A percentile compares a stretch with the other conserved stretches of the same genome.
Evolutionary conservation across 1,139 yeast genomes (phyloP).

Genomic region (Komagataea norvegica): DNA sequence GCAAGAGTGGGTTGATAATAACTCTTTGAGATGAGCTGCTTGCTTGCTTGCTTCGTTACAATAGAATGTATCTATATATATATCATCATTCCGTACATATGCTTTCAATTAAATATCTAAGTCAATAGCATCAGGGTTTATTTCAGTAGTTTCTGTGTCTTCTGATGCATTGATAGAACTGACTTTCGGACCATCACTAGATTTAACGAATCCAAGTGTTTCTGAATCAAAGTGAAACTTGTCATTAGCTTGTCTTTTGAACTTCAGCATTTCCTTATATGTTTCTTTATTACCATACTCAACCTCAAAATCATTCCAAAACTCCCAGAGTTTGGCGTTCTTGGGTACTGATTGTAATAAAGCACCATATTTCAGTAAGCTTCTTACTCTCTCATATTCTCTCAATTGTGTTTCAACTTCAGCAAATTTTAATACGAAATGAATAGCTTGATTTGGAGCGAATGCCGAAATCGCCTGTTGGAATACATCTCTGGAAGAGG

Average conservation of each 20-base stretch:
- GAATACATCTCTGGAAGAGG: slow-evolving; percentile 37
- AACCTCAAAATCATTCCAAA: slow-evolving; percentile 74
- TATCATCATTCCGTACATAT: not conserved
- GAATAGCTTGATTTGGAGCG: slow-evolving; percentile 33
- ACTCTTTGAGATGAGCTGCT: slow-evolving; percentile 25
- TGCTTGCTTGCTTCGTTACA: not conserved
- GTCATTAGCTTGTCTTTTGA: slow-evolving; percentile 50
- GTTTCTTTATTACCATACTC: slow-evolving; percentile 64
- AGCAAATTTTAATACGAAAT: slow-evolving; percentile 37
- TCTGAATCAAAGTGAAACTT: slow-evolving; percentile 37
- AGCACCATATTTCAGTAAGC: slow-evolving; percentile 46
- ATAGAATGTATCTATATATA: not conserved
- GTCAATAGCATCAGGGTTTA: slow-evolving; percentile 67
- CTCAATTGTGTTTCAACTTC: slow-evolving; percentile 44
- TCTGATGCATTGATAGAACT: slow-evolving; percentile 21
- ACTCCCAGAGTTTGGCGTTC: slow-evolving; percentile 44
- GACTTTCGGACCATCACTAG: slow-evolving; percentile 32
- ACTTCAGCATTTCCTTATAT: slow-evolving; percentile 69
- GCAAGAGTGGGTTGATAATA: slow-evolving; percentile 74
- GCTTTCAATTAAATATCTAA: slow-evolving; percentile 36
- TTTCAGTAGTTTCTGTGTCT: slow-evolving; percentile 13
- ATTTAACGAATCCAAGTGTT: slow-evolving; percentile 55
- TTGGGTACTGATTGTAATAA: slow-evolving; percentile 41
- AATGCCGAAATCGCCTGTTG: slow-evolving; percentile 40
- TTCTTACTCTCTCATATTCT: slow-evolving; percentile 57